These are phyloP conservation scores for Collybia mongolica DNA, from an alignment of 768 basidiomycete genomes.

Conservation along the genomic window DNA sequence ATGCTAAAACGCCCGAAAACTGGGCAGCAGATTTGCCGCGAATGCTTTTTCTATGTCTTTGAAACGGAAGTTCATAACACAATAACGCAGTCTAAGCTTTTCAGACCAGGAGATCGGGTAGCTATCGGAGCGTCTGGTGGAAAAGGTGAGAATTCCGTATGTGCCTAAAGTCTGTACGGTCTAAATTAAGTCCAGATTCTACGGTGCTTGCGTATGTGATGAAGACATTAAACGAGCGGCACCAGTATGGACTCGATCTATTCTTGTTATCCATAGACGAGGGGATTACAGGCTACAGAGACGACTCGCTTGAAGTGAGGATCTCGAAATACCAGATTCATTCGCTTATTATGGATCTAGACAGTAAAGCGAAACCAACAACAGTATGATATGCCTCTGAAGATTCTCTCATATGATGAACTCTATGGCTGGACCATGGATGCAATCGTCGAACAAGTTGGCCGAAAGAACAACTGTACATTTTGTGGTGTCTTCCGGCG, in stretches of 20 bases:
- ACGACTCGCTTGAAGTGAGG: constrained; percentile 90
- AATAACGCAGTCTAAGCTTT: constrained; percentile 78
- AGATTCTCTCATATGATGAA: constrained; percentile 94
- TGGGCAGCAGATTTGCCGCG: constrained; percentile 94
- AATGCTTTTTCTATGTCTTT: constrained; percentile 96
- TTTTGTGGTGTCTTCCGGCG: constrained; percentile 98
- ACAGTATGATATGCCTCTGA: constrained; percentile 93
- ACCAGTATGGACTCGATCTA: constrained; percentile 87
- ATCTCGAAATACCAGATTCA: neutral
- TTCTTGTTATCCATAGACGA: constrained; percentile 97
- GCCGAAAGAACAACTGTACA: constrained; percentile 97
- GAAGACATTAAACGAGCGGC: constrained; percentile 92
- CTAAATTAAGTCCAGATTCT: constrained; percentile 61
- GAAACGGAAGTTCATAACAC: constrained; percentile 99
- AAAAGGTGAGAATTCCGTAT: constrained; percentile 62
- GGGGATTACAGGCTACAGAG: constrained; percentile 96
- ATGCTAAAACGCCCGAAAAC: constrained; percentile 96
- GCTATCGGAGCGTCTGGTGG: constrained; percentile 99
- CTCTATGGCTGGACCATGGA: constrained; percentile 99
- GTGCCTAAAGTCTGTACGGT: neutral
- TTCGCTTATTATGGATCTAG: constrained; percentile 36
- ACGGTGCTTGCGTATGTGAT: constrained; percentile 97
- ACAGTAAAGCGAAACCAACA: constrained; percentile 97
- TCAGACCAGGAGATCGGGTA: constrained; percentile 86
- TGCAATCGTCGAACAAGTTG: constrained; percentile 89